Base-by-base conservation (phyloP, 2,329 filamentous ascomycete species). In the Calycina herbarum region DNA sequence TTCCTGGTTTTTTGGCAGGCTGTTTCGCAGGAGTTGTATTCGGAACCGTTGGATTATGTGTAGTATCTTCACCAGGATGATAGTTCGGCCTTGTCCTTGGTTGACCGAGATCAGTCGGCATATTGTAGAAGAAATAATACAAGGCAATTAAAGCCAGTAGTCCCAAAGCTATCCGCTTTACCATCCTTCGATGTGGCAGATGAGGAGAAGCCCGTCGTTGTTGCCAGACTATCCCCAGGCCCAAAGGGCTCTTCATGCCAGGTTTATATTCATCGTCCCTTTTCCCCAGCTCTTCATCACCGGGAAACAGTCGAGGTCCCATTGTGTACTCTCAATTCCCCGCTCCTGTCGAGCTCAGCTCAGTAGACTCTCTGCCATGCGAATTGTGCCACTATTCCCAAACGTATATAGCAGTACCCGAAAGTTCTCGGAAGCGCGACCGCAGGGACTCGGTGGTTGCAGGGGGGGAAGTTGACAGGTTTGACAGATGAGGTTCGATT, bases 71-170 rank as follows among this genome's bases (percentile, higher is more conserved):
- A 10, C n/a, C n/a, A 4, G 45, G 79, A 76, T 13, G 73, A 75
- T 67, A 82, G 71, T 67, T 79, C 72, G 70, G 79, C 74, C 74
- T 68, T 60, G 63, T 63, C 70, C 73, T 61, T 61, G 69, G 73
- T 61, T 67, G 68, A 6, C 74, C 68, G 5, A 84, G 71, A 68
- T 82, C 81, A 11, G 78, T 82, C 8, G 88, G 87, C 64, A 91
- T 84, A 74, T 89, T 85, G 70, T 84, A 83, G 73, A 89, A 77
- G 73, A 92, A 86, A 67, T 91, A 78, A 74, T 89, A 90, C 27
- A 92, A 66, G 33, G 83, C 74, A 42, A 83, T 73, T 58, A 83
- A 77, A 40, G 83, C 79, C 58, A 84, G 63, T 4, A 83, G 61
- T 42, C 79, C 80, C 5, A 85, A 64, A 15, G 80, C 73, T 38